Evolutionary conservation across 371 early-diverging fungal genomes (phyloP).

Genomic region (Choanephora cucurbitarum): DNA sequence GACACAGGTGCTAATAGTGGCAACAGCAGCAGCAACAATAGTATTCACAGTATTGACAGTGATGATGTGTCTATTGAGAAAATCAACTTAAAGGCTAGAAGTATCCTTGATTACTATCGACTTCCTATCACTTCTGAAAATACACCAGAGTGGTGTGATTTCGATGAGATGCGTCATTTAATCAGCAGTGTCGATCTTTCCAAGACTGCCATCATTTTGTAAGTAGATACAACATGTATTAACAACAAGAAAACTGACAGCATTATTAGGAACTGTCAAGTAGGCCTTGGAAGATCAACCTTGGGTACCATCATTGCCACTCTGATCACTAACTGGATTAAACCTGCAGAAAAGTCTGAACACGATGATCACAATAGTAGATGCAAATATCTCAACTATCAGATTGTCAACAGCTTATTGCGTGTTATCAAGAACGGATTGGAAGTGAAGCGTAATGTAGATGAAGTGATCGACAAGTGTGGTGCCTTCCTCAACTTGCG

Average conservation of each 20-base stretch:
- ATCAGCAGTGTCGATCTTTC: constrained; percentile 26
- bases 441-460: constrained; percentile 55
- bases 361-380: constrained; percentile 10
- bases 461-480: constrained; percentile 54
- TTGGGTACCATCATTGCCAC: constrained; percentile 41
- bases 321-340: constrained; percentile 43
- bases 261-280: constrained; percentile 60
- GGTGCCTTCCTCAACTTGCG: constrained; percentile 42
- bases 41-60: background rate
- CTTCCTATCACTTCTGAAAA: constrained; percentile 58
- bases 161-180: constrained; percentile 49
- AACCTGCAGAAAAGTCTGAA: background rate
- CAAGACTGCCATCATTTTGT: constrained; percentile 50
- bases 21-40: constrained; percentile 5
- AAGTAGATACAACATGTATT: too few relatives aligned
- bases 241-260: too few relatives aligned
- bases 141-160: constrained; percentile 52
- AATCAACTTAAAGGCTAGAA: background rate
- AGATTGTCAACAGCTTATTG: constrained; percentile 54
- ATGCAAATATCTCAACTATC: constrained; percentile 40
- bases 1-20: constrained; percentile 1
- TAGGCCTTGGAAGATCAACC: constrained; percentile 61
- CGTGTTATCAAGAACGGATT: constrained; percentile 60
- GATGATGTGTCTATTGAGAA: background rate
- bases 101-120: constrained; percentile 35